A percentile compares a stretch with the other conserved stretches of the same genome.
These are phyloP conservation scores for Phytophthora pistaciae DNA, from an alignment of 352 stramenopile species.

Conservation along the genomic window DNA sequence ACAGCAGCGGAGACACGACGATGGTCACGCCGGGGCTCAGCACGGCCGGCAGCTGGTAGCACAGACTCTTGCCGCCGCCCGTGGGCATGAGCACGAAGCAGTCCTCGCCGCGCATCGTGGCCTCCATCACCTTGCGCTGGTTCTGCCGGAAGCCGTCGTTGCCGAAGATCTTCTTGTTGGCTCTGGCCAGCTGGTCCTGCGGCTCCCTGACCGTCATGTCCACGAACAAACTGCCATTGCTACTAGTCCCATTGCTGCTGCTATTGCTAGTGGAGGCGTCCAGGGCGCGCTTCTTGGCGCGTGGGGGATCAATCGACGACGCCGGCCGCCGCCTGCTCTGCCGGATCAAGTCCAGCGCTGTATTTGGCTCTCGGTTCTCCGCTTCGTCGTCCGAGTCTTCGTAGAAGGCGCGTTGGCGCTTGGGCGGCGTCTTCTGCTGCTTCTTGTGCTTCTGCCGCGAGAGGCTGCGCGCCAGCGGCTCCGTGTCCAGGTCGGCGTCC, in stretches of 20 bases:
- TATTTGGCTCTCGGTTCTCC: conserved; percentile 62
- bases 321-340: conserved; percentile 22
- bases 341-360: conserved; percentile 60
- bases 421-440: conserved; percentile 1
- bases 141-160: conserved; percentile 91
- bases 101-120: conserved; percentile 91
- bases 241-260: too few species aligned
- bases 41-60: conserved; percentile 89
- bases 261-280: background rate
- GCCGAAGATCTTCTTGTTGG: conserved; percentile 75
- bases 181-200: conserved; percentile 53
- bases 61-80: conserved; percentile 92
- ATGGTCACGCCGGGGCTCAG: conserved; percentile 88
- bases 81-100: conserved; percentile 97
- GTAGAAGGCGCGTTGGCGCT: conserved; percentile 50
- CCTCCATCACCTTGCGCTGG: conserved; percentile 93
- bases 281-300: background rate
- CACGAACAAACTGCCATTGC: background rate
- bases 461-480: conserved; percentile 5
- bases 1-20: conserved; percentile 94
- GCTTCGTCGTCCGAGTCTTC: conserved; percentile 62
- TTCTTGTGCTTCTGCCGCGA: background rate
- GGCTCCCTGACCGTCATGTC: conserved; percentile 1
- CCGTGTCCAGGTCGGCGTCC: conserved; percentile 17
- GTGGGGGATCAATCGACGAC: background rate